phyloP scores from a whole-genome alignment of 1,284 basidiomycete genomes.

The Ceratobasidium sp. region DNA sequence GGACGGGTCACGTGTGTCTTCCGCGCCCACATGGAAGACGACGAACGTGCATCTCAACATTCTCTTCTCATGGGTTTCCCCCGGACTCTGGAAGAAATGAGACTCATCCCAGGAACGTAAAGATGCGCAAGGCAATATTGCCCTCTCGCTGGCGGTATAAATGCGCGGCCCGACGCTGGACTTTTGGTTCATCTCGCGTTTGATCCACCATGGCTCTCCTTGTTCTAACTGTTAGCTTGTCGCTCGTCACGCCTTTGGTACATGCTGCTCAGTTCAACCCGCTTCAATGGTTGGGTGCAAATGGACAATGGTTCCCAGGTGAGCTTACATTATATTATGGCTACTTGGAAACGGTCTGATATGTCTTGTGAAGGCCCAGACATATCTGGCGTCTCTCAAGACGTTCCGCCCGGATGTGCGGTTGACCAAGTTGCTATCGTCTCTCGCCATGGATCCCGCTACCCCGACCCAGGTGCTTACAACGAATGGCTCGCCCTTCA shows the following conservation, averaged over 20 bases:
- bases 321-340: not conserved
- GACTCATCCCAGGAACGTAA: not conserved
- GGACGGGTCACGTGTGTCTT: conserved; percentile 1
- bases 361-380: conserved; percentile 6
- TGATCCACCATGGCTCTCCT: not conserved
- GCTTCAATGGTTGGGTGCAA: conserved; percentile 26
- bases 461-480: conserved; percentile 17
- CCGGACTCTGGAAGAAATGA: too few species aligned
- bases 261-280: conserved; percentile 1
- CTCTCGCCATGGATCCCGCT: conserved; percentile 28
- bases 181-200: not conserved
- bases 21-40: not conserved
- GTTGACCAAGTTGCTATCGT: conserved; percentile 31
- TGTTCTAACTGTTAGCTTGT: not conserved
- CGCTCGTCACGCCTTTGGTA: conserved; percentile 3
- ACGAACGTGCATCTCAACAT: conserved; percentile 19
- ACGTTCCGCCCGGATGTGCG: not conserved
- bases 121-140: not conserved
- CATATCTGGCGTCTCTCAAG: conserved; percentile 6
- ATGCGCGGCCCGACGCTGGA: not conserved
- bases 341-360: not conserved
- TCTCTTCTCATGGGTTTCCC: not conserved
- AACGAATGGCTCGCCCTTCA: conserved; percentile 38
- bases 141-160: not conserved
- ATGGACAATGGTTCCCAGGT: conserved; percentile 38